These are phyloP conservation scores for Ogataea ramenticola DNA, from an alignment of 805 yeast species.

Conservation along the genomic window DNA sequence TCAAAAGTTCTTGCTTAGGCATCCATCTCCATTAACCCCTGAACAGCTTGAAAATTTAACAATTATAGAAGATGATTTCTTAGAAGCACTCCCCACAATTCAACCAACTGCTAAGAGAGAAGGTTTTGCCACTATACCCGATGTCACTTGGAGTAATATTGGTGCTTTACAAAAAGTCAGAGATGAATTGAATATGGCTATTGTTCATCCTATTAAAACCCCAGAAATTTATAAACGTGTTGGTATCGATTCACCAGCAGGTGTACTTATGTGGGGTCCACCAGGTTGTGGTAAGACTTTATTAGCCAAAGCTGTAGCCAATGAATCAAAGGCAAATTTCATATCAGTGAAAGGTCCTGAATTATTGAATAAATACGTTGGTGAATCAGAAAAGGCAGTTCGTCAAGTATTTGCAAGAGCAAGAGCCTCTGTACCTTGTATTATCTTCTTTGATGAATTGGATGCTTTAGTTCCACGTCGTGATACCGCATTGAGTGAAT, in stretches of 20 bases:
- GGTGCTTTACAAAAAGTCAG: constrained; percentile 82
- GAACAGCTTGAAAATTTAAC: constrained; percentile 72
- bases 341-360: constrained; percentile 97
- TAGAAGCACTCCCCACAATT: constrained; percentile 80
- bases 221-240: constrained; percentile 87
- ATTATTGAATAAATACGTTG: constrained; percentile 89
- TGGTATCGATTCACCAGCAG: constrained; percentile 95
- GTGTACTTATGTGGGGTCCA: constrained; percentile 98
- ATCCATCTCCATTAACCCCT: constrained; percentile 71
- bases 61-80: constrained; percentile 73
- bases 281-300: constrained; percentile 99
- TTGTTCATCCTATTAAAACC: constrained; percentile 90
- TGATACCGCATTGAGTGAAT: constrained; percentile 80
- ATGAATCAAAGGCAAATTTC: constrained; percentile 93
- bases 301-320: constrained; percentile 95
- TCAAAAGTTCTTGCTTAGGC: constrained; percentile 61
- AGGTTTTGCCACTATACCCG: constrained; percentile 98
- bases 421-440: constrained; percentile 89
- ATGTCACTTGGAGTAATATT: constrained; percentile 91
- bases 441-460: constrained; percentile 90
- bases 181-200: constrained; percentile 92
- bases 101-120: constrained; percentile 98
- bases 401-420: constrained; percentile 91
- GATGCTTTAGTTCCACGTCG: constrained; percentile 95
- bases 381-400: constrained; percentile 91